Conservation (phyloP, 2,329 filamentous ascomycete species). For the Talaromyces verruculosus region DNA sequence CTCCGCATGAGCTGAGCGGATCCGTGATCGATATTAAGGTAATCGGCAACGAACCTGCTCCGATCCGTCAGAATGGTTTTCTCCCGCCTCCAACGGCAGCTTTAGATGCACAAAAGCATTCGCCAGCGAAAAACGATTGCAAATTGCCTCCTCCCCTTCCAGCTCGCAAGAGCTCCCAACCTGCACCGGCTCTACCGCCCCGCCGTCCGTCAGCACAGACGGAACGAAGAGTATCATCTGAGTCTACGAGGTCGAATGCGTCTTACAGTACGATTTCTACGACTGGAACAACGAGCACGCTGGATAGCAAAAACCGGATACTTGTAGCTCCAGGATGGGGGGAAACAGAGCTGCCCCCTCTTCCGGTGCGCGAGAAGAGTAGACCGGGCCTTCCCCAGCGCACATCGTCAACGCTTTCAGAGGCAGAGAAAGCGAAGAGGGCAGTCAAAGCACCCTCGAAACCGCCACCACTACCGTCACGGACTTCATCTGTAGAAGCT, state of each 20-base stretch:
- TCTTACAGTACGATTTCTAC: slow-evolving; percentile 53
- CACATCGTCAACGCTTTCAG: slow-evolving; percentile 22
- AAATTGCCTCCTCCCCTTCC: slow-evolving; percentile 47
- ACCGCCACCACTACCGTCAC: slow-evolving; percentile 17
- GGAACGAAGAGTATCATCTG: slow-evolving; percentile 45
- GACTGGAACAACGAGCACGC: slow-evolving; percentile 39
- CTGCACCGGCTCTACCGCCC: slow-evolving; percentile 51
- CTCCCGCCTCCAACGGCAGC: slow-evolving; percentile 31
- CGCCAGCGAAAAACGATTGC: slow-evolving; percentile 23
- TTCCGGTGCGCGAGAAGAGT: slow-evolving; percentile 48
- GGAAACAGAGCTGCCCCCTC: slow-evolving; percentile 53
- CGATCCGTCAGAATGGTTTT: slow-evolving; percentile 26
- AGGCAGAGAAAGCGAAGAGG: slow-evolving; percentile 14
- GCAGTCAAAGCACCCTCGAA: slow-evolving; percentile 7
- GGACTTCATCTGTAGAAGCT: slow-evolving; percentile 12
- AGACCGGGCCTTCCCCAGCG: slow-evolving; percentile 25
- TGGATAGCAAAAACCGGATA: slow-evolving; percentile 35
- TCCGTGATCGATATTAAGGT: slow-evolving; percentile 29
- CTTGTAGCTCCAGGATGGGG: slow-evolving; percentile 59
- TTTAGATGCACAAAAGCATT: slow-evolving; percentile 30
- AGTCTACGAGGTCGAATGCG: slow-evolving; percentile 56
- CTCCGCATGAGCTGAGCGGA: slow-evolving; percentile 34
- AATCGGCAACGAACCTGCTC: slow-evolving; percentile 32
- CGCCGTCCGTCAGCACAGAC: slow-evolving; percentile 41
- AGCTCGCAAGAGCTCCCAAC: slow-evolving; percentile 42